Evolutionary conservation across 1,139 yeast genomes (phyloP).

Genomic region (Suhomyces bolitotheri): DNA sequence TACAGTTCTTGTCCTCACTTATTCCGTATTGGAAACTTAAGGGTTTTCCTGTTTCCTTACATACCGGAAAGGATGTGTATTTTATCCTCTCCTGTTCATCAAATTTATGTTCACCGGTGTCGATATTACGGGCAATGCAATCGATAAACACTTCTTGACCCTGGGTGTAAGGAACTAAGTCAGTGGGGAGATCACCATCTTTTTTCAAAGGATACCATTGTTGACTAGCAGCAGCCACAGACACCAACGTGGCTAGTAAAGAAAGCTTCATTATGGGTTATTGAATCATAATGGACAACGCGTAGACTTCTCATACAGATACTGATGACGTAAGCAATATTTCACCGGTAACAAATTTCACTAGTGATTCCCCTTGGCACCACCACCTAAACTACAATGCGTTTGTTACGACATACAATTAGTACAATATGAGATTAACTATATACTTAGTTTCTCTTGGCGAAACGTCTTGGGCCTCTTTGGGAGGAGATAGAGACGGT

Average conservation of each 20-base stretch:
- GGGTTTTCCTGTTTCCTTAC: constrained; percentile 66
- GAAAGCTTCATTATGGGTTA: constrained; percentile 12
- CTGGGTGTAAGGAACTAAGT: constrained; percentile 35
- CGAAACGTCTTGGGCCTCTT: constrained; percentile 93
- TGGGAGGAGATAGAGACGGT: constrained; percentile 91
- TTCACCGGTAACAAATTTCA: too few species aligned
- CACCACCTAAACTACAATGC: background rate
- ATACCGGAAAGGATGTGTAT: constrained; percentile 59
- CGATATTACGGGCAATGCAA: constrained; percentile 69
- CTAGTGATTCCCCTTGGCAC: too few species aligned
- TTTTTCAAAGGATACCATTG: constrained; percentile 40
- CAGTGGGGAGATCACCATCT: constrained; percentile 41
- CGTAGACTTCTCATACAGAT: too few species aligned
- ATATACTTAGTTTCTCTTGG: constrained; percentile 77
- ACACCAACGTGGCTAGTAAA: constrained; percentile 5
- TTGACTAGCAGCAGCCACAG: constrained; percentile 12
- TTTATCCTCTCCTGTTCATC: constrained; percentile 60
- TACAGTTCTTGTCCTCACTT: constrained; percentile 59
- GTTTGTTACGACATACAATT: constrained; percentile 8
- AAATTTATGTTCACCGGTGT: constrained; percentile 73
- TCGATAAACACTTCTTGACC: constrained; percentile 54
- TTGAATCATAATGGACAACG: background rate
- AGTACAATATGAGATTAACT: constrained; percentile 14
- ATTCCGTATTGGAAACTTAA: constrained; percentile 53
- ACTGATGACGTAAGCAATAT: constrained; percentile 11